A percentile compares a stretch with the other conserved stretches of the same genome.
These are phyloP conservation scores for Ceratobasidium sp. DNA, from an alignment of 1,284 basidiomycete species.

Conservation along the genomic window DNA sequence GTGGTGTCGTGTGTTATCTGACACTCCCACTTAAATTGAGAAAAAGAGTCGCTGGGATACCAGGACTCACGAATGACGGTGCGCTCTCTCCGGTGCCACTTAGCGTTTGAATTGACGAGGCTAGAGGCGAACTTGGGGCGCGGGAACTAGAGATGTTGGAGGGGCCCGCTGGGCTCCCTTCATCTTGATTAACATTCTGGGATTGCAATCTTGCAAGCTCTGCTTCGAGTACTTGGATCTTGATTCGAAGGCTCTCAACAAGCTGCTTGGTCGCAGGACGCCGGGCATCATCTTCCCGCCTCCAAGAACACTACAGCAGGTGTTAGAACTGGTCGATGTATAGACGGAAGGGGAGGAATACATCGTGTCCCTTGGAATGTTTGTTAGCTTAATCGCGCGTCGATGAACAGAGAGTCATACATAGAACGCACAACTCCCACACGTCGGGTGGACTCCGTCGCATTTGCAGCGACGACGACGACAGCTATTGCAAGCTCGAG, in stretches of 20 bases:
- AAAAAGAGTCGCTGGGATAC: too few species aligned
- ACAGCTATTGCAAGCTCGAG: slow-evolving; percentile 24
- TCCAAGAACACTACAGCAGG: slow-evolving; percentile 26
- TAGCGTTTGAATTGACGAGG: too few species aligned
- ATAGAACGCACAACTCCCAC: slow-evolving; percentile 21
- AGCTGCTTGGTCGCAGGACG: slow-evolving; percentile 39
- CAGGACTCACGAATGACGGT: too few species aligned
- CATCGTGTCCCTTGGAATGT: slow-evolving; percentile 14
- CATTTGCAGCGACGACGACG: slow-evolving; percentile 40
- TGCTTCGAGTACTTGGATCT: slow-evolving; percentile 32
- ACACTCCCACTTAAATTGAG: too few species aligned
- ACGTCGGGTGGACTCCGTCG: slow-evolving; percentile 27
- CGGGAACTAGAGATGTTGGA: background rate
- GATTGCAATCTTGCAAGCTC: slow-evolving; percentile 11
- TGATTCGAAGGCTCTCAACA: slow-evolving; percentile 24
- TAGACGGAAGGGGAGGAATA: background rate
- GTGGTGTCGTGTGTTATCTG: too few species aligned
- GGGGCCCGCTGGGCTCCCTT: background rate
- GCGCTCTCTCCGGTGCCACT: too few species aligned
- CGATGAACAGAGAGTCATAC: background rate
- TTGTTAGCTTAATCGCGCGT: background rate
- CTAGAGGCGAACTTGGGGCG: background rate
- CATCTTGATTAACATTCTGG: background rate
- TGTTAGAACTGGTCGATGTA: background rate
- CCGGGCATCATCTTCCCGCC: slow-evolving; percentile 27